Evolutionary conservation across 176 grass and related monocot species (phyloP).

Genomic region (Ensete ventricosum): DNA sequence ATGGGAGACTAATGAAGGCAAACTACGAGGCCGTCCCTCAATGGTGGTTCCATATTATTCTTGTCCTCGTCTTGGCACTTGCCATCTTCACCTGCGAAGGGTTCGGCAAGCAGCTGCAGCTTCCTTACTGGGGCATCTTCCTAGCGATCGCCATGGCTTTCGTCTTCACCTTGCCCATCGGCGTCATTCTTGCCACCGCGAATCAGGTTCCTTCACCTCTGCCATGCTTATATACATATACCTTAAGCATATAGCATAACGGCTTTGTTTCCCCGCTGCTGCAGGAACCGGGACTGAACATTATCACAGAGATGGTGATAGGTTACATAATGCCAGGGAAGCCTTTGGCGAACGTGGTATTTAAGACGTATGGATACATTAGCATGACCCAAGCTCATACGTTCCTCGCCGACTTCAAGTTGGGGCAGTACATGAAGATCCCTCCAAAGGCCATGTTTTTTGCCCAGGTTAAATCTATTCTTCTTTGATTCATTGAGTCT

Average conservation of each 20-base stretch:
- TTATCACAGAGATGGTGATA: slow-evolving; percentile 77
- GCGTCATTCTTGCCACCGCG: slow-evolving; percentile 56
- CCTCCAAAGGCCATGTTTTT: too few relatives aligned
- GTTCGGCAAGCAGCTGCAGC: slow-evolving; percentile 55
- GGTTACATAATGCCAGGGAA: slow-evolving; percentile 22
- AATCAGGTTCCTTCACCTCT: slow-evolving; percentile 31
- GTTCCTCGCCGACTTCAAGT: too few relatives aligned
- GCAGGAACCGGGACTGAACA: slow-evolving; percentile 66
- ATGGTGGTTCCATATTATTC: slow-evolving; percentile 79
- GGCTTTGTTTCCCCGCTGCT: neutral
- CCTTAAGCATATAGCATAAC: too few relatives aligned
- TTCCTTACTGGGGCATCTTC: slow-evolving; percentile 72
- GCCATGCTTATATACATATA: too few relatives aligned
- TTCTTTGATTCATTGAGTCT: too few relatives aligned
- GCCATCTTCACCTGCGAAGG: slow-evolving; percentile 60
- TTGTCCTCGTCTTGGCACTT: slow-evolving; percentile 30
- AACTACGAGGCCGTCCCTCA: slow-evolving; percentile 61
- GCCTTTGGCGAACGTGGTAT: too few relatives aligned
- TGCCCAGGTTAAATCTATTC: too few relatives aligned
- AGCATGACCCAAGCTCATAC: too few relatives aligned
- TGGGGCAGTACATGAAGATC: too few relatives aligned
- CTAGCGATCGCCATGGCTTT: slow-evolving; percentile 51
- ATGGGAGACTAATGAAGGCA: slow-evolving; percentile 64
- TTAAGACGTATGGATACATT: too few relatives aligned
- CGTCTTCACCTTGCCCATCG: slow-evolving; percentile 69